Evolutionary conservation across 768 basidiomycete species (phyloP), one percentile per base, ranked within the genome.

Genomic region (Boletus eberwhitei): DNA sequence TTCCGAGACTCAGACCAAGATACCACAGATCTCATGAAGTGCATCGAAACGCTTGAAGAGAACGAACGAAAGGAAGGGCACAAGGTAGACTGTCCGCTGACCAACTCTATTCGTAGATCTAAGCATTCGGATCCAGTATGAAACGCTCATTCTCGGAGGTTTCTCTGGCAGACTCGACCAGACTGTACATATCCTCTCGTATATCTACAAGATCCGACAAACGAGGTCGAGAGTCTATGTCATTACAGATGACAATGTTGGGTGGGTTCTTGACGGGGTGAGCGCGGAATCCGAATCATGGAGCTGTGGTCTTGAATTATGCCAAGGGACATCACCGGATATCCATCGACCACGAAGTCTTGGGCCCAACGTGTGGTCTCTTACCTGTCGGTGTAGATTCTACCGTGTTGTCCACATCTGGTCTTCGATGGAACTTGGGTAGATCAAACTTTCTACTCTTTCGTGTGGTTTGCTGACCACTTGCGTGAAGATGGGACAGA

Each of bases 21-120:
- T 65, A 81, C 92, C n/a, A 98, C 96, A 0, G 97, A 99, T 68
- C 79, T 99, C 54, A 93, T 91, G 88, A 99, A 99, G 72, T 98
- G 94, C 63, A 72, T 98, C 2, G 43, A 61, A 7, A 77, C 84
- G 6, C 65, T 98, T 4, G 69, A 81, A 45, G 80, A 81, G 50
- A 77, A 75, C 54, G 91, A 94, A 62, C 54, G 61, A 17, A 58
- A 60, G 2, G 74, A 77, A 43, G 69, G 68, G 8, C 64, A 60
- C 50, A 57, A 73, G 59, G 84, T 82, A 45, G 71, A 13, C 11
- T 5, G 45, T 36, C 24, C 8, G 12, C 14, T 4, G 8, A 38
- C 37, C 12, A 35, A 39, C 6, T 24, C 11, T 45, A 21, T 35
- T 43, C 34, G 55, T n/a, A 17, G 4, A 41, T 34, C 31, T 41